Conservation (phyloP, 768 basidiomycete species). For the Omphalotus guepiniiformis region DNA sequence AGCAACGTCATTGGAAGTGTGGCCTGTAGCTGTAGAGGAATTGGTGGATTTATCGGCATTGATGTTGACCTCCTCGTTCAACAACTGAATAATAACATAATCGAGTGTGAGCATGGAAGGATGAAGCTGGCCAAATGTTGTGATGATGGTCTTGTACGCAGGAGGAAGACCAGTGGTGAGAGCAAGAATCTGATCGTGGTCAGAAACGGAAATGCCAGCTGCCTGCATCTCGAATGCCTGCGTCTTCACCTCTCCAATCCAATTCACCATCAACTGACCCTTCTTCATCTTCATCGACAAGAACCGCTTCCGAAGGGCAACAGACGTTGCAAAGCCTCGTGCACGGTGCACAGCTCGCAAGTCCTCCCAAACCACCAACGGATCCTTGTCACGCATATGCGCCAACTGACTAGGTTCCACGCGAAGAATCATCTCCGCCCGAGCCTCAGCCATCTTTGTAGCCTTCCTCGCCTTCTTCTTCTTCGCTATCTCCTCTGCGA, state of each 20-base stretch:
- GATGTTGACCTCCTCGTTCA: conserved; percentile 32
- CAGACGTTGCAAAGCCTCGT: conserved; percentile 19
- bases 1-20: too few relatives aligned
- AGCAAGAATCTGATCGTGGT: conserved; percentile 22
- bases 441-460: conserved; percentile 20
- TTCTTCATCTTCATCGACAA: conserved; percentile 19
- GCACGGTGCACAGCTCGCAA: conserved; percentile 19
- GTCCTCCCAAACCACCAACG: conserved; percentile 20
- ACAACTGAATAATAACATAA: conserved; percentile 21
- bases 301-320: conserved; percentile 20
- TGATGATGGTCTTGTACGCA: conserved; percentile 24
- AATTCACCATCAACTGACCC: conserved; percentile 19
- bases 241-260: conserved; percentile 19
- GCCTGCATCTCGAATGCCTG: conserved; percentile 18
- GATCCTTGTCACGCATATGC: conserved; percentile 22
- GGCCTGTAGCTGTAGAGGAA: too few relatives aligned
- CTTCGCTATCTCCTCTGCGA: too few relatives aligned
- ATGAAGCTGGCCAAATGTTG: conserved; percentile 24
- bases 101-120: conserved; percentile 21
- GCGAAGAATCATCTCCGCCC: conserved; percentile 22
- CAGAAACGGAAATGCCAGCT: conserved; percentile 16
- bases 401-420: conserved; percentile 22
- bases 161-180: too few relatives aligned
- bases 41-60: too few relatives aligned
- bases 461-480: too few relatives aligned